phyloP scores from a whole-genome alignment of 2,329 filamentous ascomycete genomes.

The Stemphylium lycopersici region DNA sequence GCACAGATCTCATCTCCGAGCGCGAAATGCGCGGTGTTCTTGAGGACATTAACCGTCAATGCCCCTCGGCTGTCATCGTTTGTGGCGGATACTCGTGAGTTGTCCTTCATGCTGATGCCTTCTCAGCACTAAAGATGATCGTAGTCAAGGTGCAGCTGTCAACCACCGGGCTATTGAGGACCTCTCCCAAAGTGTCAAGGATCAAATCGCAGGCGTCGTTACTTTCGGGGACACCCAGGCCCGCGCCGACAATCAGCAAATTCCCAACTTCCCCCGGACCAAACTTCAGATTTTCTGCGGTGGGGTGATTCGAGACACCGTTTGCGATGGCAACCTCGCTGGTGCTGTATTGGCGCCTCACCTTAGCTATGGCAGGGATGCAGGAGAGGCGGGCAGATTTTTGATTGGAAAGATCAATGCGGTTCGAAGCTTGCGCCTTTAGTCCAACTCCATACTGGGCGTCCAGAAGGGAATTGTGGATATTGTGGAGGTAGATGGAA shows the following conservation, averaged over 20 bases:
- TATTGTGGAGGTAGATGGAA: neutral
- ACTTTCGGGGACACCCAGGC: slow-evolving; percentile 3
- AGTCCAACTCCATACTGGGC: neutral
- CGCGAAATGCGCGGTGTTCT: slow-evolving; percentile 2
- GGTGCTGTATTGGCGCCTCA: slow-evolving; percentile 3
- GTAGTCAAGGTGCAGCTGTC: slow-evolving; percentile 3
- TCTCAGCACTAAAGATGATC: neutral
- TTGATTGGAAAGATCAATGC: slow-evolving; percentile 8
- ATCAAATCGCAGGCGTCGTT: slow-evolving; percentile 2
- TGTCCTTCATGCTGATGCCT: neutral
- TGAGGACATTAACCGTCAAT: neutral
- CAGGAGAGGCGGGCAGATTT: neutral
- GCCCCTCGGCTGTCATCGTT: slow-evolving; percentile 1
- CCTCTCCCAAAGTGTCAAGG: neutral
- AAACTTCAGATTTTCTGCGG: slow-evolving; percentile 7
- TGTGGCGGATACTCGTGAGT: slow-evolving; percentile 5
- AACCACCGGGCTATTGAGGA: slow-evolving; percentile 9
- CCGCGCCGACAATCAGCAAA: slow-evolving; percentile 3
- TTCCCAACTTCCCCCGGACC: slow-evolving; percentile 2
- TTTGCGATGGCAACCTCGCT: slow-evolving; percentile 5
- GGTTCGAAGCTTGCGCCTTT: neutral
- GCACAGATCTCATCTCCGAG: slow-evolving; percentile 3
- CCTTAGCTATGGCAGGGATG: slow-evolving; percentile 6
- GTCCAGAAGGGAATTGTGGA: neutral
- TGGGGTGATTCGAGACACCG: slow-evolving; percentile 1